Percentiles rank a stretch among this genome's conserved stretches.
Conservation (phyloP, 2,329 filamentous ascomycete genomes). For the Ilyonectria mors-panacis region DNA sequence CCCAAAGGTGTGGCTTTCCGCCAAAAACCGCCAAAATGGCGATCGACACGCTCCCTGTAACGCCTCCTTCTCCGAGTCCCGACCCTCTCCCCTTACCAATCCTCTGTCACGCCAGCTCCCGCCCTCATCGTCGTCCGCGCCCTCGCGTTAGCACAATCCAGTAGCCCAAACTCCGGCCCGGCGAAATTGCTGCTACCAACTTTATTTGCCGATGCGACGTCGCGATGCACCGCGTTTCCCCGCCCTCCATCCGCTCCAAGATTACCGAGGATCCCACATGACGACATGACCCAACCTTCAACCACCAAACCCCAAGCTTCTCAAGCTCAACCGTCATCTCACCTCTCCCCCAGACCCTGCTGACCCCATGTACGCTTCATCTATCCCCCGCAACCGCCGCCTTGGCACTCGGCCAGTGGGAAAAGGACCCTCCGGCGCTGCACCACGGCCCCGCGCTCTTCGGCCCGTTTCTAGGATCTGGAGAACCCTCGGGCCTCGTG, state of each 20-base stretch:
- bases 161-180: constrained; percentile 2
- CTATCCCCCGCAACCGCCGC: constrained; percentile 25
- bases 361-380: constrained; percentile 5
- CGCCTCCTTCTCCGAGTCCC: constrained; percentile 1
- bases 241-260: not conserved
- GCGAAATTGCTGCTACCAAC: constrained; percentile 11
- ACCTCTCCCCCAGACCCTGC: constrained; percentile 23
- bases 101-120: not conserved
- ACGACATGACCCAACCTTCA: constrained; percentile 9
- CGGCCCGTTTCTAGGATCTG: constrained; percentile 41
- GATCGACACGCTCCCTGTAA: constrained; percentile 18
- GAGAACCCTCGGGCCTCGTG: constrained; percentile 29
- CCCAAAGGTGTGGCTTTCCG: not conserved
- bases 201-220: constrained; percentile 14
- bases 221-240: not conserved
- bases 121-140: not conserved
- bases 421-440: constrained; percentile 18
- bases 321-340: constrained; percentile 17
- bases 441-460: constrained; percentile 37
- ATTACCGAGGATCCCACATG: not conserved
- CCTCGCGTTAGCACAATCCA: not conserved
- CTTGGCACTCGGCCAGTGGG: constrained; percentile 23
- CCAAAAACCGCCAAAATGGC: constrained; percentile 16
- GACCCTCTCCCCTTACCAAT: not conserved
- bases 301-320: not conserved